Conservation (phyloP, 176 grass and related monocot species). For the Triticum turgidum region DNA sequence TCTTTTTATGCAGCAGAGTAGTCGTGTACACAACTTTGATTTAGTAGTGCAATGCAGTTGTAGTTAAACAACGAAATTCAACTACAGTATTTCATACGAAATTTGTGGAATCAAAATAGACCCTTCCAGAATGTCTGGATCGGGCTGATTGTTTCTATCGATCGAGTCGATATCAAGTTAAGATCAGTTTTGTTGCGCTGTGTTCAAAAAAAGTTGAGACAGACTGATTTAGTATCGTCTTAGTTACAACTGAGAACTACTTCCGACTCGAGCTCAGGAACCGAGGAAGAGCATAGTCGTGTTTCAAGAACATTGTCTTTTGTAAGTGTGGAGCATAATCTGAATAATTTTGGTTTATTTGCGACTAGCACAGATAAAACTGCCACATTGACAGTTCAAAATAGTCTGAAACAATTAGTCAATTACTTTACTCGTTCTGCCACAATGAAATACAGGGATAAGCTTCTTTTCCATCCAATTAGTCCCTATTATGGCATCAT, state of each 20-base stretch:
- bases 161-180: neutral
- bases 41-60: neutral
- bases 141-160: neutral
- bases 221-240: neutral
- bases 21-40: neutral
- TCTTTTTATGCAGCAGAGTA: neutral
- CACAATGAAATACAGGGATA: neutral
- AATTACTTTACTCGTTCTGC: slow-evolving; percentile 2
- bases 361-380: neutral
- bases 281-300: neutral
- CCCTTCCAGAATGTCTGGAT: neutral
- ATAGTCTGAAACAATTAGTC: neutral
- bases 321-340: neutral
- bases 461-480: neutral
- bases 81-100: neutral
- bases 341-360: neutral
- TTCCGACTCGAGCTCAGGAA: neutral
- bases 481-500: neutral
- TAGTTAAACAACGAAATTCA: neutral
- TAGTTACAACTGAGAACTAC: neutral
- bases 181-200: neutral
- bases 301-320: neutral
- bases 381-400: no score
- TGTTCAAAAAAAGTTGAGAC: neutral
- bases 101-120: neutral